Conservation (phyloP, 371 early-diverging fungal genomes). For the Syncephalastrum contaminatum region DNA sequence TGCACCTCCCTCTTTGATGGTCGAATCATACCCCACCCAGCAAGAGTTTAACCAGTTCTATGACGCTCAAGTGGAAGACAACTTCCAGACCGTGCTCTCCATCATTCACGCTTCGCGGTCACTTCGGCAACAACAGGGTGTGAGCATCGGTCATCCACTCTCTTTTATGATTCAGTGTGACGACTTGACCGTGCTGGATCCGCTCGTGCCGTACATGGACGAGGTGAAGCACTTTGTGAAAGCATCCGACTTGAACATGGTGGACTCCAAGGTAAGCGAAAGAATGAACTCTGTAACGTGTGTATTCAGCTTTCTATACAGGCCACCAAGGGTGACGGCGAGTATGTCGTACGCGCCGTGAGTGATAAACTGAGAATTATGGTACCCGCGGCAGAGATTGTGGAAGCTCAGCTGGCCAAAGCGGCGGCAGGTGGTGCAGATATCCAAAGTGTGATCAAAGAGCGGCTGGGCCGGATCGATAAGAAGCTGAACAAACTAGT, state of each 20-base stretch:
- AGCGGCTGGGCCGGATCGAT: slow-evolving; percentile 19
- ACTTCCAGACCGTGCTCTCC: slow-evolving; percentile 54
- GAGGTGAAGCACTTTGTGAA: slow-evolving; percentile 49
- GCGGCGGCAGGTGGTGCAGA: slow-evolving; percentile 33
- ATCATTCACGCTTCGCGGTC: slow-evolving; percentile 68
- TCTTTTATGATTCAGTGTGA: slow-evolving; percentile 53
- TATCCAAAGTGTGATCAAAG: slow-evolving; percentile 16
- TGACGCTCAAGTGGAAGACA: slow-evolving; percentile 50
- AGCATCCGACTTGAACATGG: slow-evolving; percentile 33
- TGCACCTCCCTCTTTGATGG: slow-evolving; percentile 52
- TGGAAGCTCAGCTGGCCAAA: slow-evolving; percentile 35
- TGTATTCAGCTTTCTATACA: background rate
- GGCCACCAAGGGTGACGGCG: background rate
- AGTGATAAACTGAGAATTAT: slow-evolving; percentile 42
- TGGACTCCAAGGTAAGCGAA: slow-evolving; percentile 23
- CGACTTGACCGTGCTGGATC: slow-evolving; percentile 29
- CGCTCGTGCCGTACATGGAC: slow-evolving; percentile 35
- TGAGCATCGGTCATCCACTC: slow-evolving; percentile 47
- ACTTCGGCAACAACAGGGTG: slow-evolving; percentile 61
- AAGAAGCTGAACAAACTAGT: slow-evolving; percentile 39
- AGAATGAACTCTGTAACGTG: background rate
- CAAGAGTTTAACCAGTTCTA: slow-evolving; percentile 29
- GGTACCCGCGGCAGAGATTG: slow-evolving; percentile 42
- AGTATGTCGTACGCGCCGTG: slow-evolving; percentile 33
- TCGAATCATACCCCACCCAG: slow-evolving; percentile 49